A percentile compares a stretch with the other conserved stretches of the same genome.
These are phyloP conservation scores for Leptomonas pyrrhocoris DNA, from an alignment of 208 protist species.

Conservation along the genomic window DNA sequence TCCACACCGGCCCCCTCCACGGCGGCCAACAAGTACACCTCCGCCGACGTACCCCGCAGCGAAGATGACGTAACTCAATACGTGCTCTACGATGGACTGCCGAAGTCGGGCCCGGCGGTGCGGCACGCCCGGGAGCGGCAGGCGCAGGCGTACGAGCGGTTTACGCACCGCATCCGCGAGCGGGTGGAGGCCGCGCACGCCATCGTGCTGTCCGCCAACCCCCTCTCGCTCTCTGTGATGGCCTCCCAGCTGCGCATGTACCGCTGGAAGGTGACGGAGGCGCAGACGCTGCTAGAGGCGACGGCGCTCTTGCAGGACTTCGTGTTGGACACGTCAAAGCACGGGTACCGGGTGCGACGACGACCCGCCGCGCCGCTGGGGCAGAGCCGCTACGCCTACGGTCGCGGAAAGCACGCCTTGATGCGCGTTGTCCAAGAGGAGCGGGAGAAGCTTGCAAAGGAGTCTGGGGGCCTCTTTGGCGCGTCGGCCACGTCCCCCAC, in stretches of 20 bases:
- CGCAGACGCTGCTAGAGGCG: conserved; percentile 65
- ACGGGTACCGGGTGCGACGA: conserved; percentile 52
- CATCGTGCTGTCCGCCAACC: conserved; percentile 78
- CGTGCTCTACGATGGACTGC: conserved; percentile 50
- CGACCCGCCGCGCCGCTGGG: conserved; percentile 14
- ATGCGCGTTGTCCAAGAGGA: conserved; percentile 22
- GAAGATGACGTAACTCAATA: conserved; percentile 35
- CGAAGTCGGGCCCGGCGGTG: conserved; percentile 9
- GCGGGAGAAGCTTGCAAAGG: conserved; percentile 9
- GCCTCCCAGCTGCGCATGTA: conserved; percentile 84
- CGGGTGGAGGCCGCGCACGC: conserved; percentile 57
- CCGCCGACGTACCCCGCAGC: neutral
- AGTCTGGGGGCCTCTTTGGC: neutral
- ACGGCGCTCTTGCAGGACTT: conserved; percentile 63
- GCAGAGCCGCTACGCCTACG: conserved; percentile 48
- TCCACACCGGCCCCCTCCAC: neutral
- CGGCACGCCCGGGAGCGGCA: conserved; percentile 41
- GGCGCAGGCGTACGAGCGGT: conserved; percentile 54
- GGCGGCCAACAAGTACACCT: neutral
- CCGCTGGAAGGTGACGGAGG: conserved; percentile 81
- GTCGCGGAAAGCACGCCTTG: conserved; percentile 31
- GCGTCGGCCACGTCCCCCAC: neutral
- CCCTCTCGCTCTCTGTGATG: conserved; percentile 78
- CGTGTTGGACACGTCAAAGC: conserved; percentile 37
- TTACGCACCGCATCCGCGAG: conserved; percentile 56